phyloP scores from a whole-genome alignment of 225 moss, liverwort and hornwort species.

The Anthoceros angustus region DNA sequence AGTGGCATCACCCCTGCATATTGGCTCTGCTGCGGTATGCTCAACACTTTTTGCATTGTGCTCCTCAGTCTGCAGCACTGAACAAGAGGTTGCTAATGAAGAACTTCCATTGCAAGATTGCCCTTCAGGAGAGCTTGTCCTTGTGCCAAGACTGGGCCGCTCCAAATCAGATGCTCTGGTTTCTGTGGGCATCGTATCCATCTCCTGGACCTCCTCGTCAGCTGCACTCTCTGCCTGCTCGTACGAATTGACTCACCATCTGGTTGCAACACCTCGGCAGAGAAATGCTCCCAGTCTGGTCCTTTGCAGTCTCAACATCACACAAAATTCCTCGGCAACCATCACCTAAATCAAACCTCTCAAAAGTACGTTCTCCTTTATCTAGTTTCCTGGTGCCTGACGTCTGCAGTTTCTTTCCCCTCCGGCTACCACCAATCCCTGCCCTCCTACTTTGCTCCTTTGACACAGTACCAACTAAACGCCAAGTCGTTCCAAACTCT shows the following conservation, averaged over 20 bases:
- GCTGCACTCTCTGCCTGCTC: background rate
- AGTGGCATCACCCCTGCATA: background rate
- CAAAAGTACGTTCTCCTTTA: background rate
- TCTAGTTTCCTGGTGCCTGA: too few relatives aligned
- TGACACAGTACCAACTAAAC: background rate
- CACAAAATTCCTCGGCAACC: background rate
- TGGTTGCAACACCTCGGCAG: background rate
- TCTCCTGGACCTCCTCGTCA: background rate
- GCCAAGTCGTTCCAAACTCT: conserved; percentile 12
- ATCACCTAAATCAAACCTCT: background rate
- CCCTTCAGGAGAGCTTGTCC: too few relatives aligned
- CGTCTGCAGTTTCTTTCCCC: too few relatives aligned
- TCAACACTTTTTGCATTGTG: background rate
- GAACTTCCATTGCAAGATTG: too few relatives aligned
- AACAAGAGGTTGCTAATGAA: too few relatives aligned
- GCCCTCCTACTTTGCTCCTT: background rate
- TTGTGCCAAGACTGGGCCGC: background rate
- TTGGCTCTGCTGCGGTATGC: background rate
- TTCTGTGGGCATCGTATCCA: background rate
- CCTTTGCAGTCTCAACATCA: background rate
- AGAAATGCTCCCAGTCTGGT: conserved; percentile 31
- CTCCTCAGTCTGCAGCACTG: too few relatives aligned
- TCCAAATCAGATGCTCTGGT: background rate
- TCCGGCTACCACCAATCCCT: background rate
- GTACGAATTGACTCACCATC: conserved; percentile 4